phyloP scores from a whole-genome alignment of 1,284 basidiomycete species.

The Austropuccinia psidii region DNA sequence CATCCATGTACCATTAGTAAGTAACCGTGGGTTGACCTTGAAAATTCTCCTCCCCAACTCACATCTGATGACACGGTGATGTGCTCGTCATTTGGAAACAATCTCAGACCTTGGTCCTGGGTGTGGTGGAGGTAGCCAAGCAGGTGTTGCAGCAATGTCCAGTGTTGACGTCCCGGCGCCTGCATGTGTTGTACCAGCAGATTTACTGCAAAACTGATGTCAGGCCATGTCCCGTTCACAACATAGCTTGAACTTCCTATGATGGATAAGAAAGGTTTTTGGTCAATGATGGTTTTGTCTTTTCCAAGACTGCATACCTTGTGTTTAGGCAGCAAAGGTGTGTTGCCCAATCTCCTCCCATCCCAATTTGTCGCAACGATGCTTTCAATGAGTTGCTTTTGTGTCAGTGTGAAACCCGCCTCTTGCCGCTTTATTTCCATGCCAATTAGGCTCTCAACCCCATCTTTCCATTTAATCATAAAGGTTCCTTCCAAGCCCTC shows the following conservation, averaged over 20 bases:
- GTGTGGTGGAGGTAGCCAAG: not conserved
- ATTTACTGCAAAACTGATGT: not conserved
- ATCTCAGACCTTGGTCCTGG: not conserved
- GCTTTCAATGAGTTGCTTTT: not conserved
- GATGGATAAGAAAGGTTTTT: not conserved
- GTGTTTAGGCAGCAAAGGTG: not conserved
- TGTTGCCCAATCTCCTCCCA: not conserved
- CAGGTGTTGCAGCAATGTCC: not conserved
- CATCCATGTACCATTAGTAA: not conserved
- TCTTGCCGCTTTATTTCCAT: not conserved
- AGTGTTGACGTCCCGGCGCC: not conserved
- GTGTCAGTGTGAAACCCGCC: not conserved
- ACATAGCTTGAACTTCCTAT: not conserved
- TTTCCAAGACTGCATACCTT: not conserved
- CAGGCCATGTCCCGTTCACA: not conserved
- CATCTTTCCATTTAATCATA: not conserved
- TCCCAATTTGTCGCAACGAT: not conserved
- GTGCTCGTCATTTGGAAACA: not conserved
- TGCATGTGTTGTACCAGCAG: not conserved
- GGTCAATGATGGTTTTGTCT: not conserved
- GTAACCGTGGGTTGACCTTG: not conserved
- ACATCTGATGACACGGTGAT: not conserved
- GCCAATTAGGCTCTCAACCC: not conserved
- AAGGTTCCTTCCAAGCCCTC: not conserved
- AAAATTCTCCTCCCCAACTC: constrained; percentile 2